phyloP scores from a whole-genome alignment of 192 early-diverging fungal genomes.

The Cladochytrium replicatum region DNA sequence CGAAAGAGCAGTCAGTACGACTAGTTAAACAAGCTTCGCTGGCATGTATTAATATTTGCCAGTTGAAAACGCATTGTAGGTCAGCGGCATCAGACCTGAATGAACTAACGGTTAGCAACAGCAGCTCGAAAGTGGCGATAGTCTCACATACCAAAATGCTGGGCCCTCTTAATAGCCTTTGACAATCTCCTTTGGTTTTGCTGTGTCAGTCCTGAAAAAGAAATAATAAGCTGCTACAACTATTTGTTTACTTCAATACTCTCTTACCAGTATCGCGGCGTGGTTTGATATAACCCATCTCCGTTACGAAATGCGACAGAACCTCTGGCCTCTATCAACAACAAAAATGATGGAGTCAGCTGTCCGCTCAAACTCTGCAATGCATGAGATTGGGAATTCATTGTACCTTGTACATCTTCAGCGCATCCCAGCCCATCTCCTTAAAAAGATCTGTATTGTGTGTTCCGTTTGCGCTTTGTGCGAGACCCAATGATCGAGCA shows the following conservation, averaged over 20 bases:
- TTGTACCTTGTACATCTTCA: slow-evolving; percentile 19
- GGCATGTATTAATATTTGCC: too few relatives aligned
- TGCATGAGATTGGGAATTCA: not conserved
- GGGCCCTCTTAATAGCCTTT: slow-evolving; percentile 23
- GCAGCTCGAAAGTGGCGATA: not conserved
- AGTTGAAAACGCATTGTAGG: too few relatives aligned
- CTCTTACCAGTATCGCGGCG: slow-evolving; percentile 12
- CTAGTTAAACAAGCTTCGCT: too few relatives aligned
- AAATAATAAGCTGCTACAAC: not conserved
- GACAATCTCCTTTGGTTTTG: slow-evolving; percentile 16
- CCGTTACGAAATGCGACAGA: slow-evolving; percentile 23
- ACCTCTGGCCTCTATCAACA: slow-evolving; percentile 5
- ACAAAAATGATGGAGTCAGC: not conserved
- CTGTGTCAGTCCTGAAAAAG: slow-evolving; percentile 9
- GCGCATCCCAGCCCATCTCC: slow-evolving; percentile 11
- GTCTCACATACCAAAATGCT: slow-evolving; percentile 14
- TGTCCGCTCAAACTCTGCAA: not conserved
- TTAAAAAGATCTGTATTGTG: slow-evolving; percentile 17
- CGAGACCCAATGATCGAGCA: too few relatives aligned
- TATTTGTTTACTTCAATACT: not conserved
- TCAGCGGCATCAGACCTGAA: not conserved
- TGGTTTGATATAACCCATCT: slow-evolving; percentile 22
- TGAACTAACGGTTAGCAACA: slow-evolving; percentile 6
- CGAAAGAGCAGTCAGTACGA: too few relatives aligned
- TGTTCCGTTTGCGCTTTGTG: not conserved